Evolutionary conservation across 352 stramenopile species (phyloP), one percentile per base, ranked within the genome.

Genomic region (Globisporangium carolinianum): DNA sequence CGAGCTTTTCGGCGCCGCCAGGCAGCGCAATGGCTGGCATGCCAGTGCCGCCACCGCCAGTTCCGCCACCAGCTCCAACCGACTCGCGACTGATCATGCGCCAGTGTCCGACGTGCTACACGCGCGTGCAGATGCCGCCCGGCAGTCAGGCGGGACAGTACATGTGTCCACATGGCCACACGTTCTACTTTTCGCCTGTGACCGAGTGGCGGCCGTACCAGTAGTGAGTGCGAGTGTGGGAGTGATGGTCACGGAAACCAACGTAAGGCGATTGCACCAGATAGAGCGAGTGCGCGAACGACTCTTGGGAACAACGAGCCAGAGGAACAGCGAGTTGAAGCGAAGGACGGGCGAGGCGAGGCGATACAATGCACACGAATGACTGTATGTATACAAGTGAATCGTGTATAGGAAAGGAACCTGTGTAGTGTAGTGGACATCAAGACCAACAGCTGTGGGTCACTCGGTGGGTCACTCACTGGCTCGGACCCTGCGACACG

Each of bases 141-240:
- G 82, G 82, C 15, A 91, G 80, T 42, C 84, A 91, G 61, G 79
- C 84, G 5, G 84, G 84, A 35, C 84, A 94, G 71, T 94, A 92
- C 73, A 92, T 94, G 82, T 94, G 84, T 77, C 84, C 84, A 0
- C 76, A 92, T 53, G 84, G 84, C 3, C 84, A 94, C 66, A 94
- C 84, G 32, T 94, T 94, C 60, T 90, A 85, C 68, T 94, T 87
- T 62, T 80, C 81, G 49, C 82, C 84, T 24, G 82, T 79, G 57
- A 62, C 53, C 63, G 84, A 69, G 73, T 59, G 58, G 58, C 47
- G 58, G 14, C 45, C 53, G 9, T 64, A 59, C 58, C 43, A 63
- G 47, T 55, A 39, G 14, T 32, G 49, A 48, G 10, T 42, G 41
- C n/a, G 41, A 42, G 36, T 50, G 47, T 51, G 24, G 56, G 47